Conservation (phyloP, 1,139 yeast species). For the Candida sp. region DNA sequence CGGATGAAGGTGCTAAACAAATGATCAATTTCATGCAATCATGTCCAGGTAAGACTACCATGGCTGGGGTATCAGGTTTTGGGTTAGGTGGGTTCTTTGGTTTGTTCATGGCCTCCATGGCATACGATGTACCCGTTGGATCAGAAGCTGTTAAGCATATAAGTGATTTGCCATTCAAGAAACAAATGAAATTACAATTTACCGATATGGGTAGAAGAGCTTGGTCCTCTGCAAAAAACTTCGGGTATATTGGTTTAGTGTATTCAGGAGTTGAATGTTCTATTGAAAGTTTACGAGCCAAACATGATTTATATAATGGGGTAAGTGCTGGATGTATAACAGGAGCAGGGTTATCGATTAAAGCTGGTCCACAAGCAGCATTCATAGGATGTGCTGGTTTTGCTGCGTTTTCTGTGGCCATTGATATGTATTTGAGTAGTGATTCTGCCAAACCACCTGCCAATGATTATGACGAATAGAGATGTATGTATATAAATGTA, state of each 20-base stretch:
- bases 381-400: conserved; percentile 94
- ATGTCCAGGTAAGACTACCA: conserved; percentile 90
- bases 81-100: conserved; percentile 97
- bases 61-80: conserved; percentile 95
- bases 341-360: conserved; percentile 87
- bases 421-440: conserved; percentile 84
- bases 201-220: conserved; percentile 90
- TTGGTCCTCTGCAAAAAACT: conserved; percentile 85
- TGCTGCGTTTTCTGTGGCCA: conserved; percentile 94
- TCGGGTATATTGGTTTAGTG: conserved; percentile 91
- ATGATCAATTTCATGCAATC: conserved; percentile 86
- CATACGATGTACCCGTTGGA: conserved; percentile 79
- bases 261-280: conserved; percentile 95
- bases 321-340: conserved; percentile 93
- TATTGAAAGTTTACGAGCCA: conserved; percentile 83
- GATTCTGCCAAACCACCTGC: conserved; percentile 85
- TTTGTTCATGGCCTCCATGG: conserved; percentile 92
- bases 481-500: neutral
- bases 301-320: conserved; percentile 91
- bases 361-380: conserved; percentile 94
- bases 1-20: conserved; percentile 84
- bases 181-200: conserved; percentile 90
- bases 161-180: conserved; percentile 84
- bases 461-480: conserved; percentile 81
- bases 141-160: conserved; percentile 52